These are phyloP conservation scores for Lecanosticta acicola DNA, from an alignment of 2,329 filamentous ascomycete species.

Conservation along the genomic window DNA sequence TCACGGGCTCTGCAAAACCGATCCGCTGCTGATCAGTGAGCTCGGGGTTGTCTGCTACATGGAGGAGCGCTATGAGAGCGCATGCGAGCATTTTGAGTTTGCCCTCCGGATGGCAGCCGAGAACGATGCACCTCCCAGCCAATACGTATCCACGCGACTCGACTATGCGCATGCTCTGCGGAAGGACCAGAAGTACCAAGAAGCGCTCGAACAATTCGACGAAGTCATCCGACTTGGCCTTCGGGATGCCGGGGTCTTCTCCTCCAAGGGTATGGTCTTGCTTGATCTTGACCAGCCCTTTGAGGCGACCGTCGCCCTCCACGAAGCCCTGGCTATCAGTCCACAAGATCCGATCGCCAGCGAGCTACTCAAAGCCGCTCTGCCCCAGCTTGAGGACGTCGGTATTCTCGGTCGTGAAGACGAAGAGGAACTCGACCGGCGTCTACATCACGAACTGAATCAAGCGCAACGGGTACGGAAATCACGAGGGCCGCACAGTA, in stretches of 20 bases:
- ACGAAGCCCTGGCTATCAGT: conserved; percentile 74
- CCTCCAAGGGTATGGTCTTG: conserved; percentile 75
- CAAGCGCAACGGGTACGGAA: conserved; percentile 7
- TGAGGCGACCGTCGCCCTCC: conserved; percentile 74
- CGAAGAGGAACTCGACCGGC: conserved; percentile 30
- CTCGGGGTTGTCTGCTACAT: conserved; percentile 95
- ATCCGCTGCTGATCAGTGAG: conserved; percentile 89
- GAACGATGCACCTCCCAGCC: conserved; percentile 66
- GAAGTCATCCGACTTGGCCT: conserved; percentile 73
- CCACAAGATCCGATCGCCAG: conserved; percentile 78
- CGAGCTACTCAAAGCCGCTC: conserved; percentile 67
- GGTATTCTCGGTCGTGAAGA: conserved; percentile 45
- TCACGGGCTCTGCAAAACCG: conserved; percentile 72
- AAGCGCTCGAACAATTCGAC: conserved; percentile 76
- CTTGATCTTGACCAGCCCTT: conserved; percentile 69
- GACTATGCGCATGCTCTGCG: conserved; percentile 88
- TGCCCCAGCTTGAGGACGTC: conserved; percentile 55
- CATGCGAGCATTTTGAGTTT: conserved; percentile 69
- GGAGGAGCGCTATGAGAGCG: conserved; percentile 70
- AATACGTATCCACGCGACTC: conserved; percentile 76
- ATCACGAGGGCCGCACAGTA: conserved; percentile 2
- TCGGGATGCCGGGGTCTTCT: conserved; percentile 72
- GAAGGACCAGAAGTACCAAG: conserved; percentile 60
- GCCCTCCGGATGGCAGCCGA: conserved; percentile 73
- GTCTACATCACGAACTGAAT: conserved; percentile 16